These are phyloP conservation scores for Suhomyces canberraensis DNA, from an alignment of 805 yeast genomes.

Conservation along the genomic window DNA sequence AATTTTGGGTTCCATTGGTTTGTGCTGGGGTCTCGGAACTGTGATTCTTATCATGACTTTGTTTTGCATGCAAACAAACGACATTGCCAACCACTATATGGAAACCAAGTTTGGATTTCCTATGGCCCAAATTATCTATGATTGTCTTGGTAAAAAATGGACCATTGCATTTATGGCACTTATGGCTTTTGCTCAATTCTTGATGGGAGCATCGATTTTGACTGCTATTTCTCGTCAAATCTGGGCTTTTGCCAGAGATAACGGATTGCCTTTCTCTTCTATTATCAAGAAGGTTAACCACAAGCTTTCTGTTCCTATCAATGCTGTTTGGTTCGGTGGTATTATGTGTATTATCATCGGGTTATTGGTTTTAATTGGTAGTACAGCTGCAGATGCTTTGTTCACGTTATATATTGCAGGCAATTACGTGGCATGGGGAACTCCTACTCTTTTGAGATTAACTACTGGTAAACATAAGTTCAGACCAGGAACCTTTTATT, in stretches of 20 bases:
- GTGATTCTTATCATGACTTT: conserved; percentile 38
- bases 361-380: conserved; percentile 36
- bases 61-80: conserved; percentile 32
- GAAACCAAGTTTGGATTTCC: conserved; percentile 35
- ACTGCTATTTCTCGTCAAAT: conserved; percentile 42
- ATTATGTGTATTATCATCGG: conserved; percentile 35
- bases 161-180: conserved; percentile 35
- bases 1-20: conserved; percentile 32
- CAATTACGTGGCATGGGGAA: conserved; percentile 32
- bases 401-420: conserved; percentile 36
- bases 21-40: conserved; percentile 28
- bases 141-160: conserved; percentile 32
- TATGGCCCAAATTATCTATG: conserved; percentile 38
- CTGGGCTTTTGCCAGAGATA: conserved; percentile 43
- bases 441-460: conserved; percentile 33
- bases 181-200: conserved; percentile 31
- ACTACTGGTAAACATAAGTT: conserved; percentile 35
- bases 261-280: conserved; percentile 39
- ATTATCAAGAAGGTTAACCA: conserved; percentile 34
- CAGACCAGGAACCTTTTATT: conserved; percentile 40
- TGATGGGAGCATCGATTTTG: conserved; percentile 33
- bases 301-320: conserved; percentile 36
- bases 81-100: conserved; percentile 21
- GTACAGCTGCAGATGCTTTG: conserved; percentile 41
- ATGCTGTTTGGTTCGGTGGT: conserved; percentile 40